These are phyloP conservation scores for Vigna unguiculata DNA, from an alignment of 306 rosid species.

Conservation along the genomic window DNA sequence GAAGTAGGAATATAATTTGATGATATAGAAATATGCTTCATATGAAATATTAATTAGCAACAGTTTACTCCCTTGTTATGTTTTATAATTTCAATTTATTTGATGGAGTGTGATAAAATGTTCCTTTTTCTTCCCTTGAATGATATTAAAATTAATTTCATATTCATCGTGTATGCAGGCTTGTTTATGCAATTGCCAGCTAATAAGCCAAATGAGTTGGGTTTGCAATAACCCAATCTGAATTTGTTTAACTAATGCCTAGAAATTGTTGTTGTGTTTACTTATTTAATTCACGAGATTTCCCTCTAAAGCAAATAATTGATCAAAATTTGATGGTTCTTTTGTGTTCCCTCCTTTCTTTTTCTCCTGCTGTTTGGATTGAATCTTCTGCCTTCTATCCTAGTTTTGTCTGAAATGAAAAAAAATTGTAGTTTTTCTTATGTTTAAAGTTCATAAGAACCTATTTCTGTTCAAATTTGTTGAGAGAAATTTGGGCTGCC, in stretches of 20 bases:
- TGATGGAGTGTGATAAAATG: not conserved
- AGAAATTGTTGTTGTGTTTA: not conserved
- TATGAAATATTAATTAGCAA: constrained; percentile 18
- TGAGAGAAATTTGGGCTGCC: not conserved
- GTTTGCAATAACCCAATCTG: not conserved
- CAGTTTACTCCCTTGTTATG: not conserved
- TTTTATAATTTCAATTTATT: not conserved
- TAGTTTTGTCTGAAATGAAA: constrained; percentile 21
- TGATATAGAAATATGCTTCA: not conserved
- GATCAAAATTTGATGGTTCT: not conserved
- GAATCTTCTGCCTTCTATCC: not conserved
- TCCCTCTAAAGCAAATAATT: constrained; percentile 11
- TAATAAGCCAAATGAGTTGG: not conserved
- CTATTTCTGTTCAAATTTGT: constrained; percentile 1
- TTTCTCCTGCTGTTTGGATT: not conserved
- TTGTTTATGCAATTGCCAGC: constrained; percentile 6
- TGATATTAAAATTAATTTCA: not conserved
- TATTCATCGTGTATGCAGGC: constrained; percentile 15
- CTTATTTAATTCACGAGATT: constrained; percentile 25
- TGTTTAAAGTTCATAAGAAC: constrained; percentile 2
- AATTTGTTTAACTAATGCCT: constrained; percentile 2
- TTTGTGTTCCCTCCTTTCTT: not conserved
- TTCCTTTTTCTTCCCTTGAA: not conserved
- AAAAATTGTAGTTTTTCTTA: not conserved
- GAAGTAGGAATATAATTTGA: constrained; percentile 6